These are phyloP conservation scores for Tetradesmus obliquus DNA, from an alignment of 139 green algal genomes.

Conservation along the genomic window DNA sequence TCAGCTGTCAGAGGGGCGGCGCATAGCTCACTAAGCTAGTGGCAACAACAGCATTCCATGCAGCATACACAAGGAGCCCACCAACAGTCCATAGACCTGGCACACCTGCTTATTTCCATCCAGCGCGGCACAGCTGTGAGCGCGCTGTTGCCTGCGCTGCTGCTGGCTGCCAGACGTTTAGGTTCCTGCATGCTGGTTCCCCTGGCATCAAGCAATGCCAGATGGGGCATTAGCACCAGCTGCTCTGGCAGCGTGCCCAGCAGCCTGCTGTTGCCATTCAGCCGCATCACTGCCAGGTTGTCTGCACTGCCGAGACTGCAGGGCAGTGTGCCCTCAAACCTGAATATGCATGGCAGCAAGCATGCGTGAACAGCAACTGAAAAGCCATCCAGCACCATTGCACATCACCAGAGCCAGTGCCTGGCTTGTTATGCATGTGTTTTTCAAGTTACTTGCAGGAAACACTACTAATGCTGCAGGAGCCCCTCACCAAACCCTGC, in stretches of 20 bases:
- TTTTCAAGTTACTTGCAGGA: background rate
- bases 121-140: slow-evolving; percentile 13
- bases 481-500: background rate
- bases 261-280: background rate
- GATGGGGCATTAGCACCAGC: background rate
- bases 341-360: background rate
- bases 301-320: background rate
- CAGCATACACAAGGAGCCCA: background rate
- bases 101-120: background rate
- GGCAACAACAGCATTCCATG: background rate
- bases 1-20: no score
- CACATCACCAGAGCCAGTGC: background rate
- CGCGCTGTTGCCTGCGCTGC: background rate
- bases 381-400: background rate
- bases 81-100: background rate
- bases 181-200: slow-evolving; percentile 26
- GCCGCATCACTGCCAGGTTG: background rate
- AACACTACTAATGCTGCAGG: background rate
- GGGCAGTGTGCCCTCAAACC: slow-evolving; percentile 1
- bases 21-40: no score
- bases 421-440: background rate
- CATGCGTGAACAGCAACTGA: background rate
- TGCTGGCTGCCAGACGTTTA: background rate
- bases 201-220: slow-evolving; percentile 10
- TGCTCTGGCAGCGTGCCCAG: background rate